phyloP scores from a whole-genome alignment of 1,284 basidiomycete genomes.

The Leccinum subrobustum region DNA sequence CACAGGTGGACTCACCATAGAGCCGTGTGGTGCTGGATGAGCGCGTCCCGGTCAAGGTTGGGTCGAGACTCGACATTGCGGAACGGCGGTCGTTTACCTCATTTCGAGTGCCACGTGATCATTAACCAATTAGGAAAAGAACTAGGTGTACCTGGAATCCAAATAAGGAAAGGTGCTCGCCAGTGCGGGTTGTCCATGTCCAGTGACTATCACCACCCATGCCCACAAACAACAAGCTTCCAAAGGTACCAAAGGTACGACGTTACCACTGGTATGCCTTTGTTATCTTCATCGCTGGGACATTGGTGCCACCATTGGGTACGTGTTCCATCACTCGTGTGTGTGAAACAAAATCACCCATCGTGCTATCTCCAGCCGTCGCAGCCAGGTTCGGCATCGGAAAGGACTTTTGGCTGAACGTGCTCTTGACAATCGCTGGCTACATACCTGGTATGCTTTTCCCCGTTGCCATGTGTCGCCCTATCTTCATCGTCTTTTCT shows the following conservation, averaged over 20 bases:
- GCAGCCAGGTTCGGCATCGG: conserved; percentile 94
- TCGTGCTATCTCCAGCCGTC: conserved; percentile 61
- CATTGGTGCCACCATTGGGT: conserved; percentile 88
- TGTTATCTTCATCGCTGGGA: conserved; percentile 80
- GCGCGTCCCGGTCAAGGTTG: conserved; percentile 24
- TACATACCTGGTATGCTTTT: conserved; percentile 76
- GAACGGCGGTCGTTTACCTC: conserved; percentile 29
- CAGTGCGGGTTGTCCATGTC: conserved; percentile 11
- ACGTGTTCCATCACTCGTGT: conserved; percentile 24
- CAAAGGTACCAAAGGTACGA: conserved; percentile 66
- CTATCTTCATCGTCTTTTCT: conserved; percentile 15
- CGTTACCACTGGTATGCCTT: conserved; percentile 83
- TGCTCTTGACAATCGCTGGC: conserved; percentile 86
- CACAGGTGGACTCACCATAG: conserved; percentile 17
- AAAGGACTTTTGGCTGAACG: conserved; percentile 89
- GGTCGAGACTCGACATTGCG: neutral
- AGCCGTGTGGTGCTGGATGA: conserved; percentile 19
- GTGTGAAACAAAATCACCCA: neutral
- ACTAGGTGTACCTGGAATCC: neutral
- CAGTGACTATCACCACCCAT: conserved; percentile 31
- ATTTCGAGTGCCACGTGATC: conserved; percentile 32
- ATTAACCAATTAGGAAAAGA: conserved; percentile 9
- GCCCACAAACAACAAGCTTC: conserved; percentile 41
- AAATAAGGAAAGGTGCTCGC: conserved; percentile 10
- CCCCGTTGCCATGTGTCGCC: neutral